Evolutionary conservation across 768 basidiomycete genomes (phyloP).

Genomic region (Boletus bicolor): DNA sequence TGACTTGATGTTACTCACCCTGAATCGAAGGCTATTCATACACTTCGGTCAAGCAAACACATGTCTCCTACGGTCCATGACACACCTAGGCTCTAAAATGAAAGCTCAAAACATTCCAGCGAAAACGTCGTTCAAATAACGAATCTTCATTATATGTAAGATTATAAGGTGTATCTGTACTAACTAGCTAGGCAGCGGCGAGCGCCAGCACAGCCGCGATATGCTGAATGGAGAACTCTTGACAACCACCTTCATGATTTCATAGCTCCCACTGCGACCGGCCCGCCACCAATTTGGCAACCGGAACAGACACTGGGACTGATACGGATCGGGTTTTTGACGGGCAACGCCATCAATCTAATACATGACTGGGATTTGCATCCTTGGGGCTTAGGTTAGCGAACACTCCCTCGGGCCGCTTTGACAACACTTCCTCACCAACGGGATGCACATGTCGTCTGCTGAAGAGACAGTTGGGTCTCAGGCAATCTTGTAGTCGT

Average conservation of each 20-base stretch:
- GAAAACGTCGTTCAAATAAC: neutral
- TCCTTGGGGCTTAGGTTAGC: slow-evolving; percentile 33
- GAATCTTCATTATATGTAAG: slow-evolving; percentile 18
- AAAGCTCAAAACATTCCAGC: neutral
- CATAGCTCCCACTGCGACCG: slow-evolving; percentile 16
- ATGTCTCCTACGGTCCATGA: neutral
- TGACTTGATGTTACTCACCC: neutral
- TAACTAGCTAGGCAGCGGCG: slow-evolving; percentile 8
- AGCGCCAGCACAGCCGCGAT: slow-evolving; percentile 25
- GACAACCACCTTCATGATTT: slow-evolving; percentile 10
- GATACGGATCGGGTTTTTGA: slow-evolving; percentile 68
- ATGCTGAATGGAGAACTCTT: slow-evolving; percentile 1
- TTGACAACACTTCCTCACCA: slow-evolving; percentile 35
- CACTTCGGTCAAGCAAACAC: neutral
- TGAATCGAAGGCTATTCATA: neutral
- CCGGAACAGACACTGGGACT: slow-evolving; percentile 47
- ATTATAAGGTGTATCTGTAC: slow-evolving; percentile 23
- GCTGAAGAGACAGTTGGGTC: slow-evolving; percentile 68
- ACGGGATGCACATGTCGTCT: slow-evolving; percentile 54
- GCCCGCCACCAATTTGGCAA: slow-evolving; percentile 25
- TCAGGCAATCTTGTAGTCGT: slow-evolving; percentile 61
- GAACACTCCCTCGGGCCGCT: neutral
- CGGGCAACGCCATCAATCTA: slow-evolving; percentile 65
- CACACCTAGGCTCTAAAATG: neutral
- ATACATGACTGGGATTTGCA: slow-evolving; percentile 56